phyloP scores from a whole-genome alignment of 1,284 basidiomycete species.

The Kwoniella shivajii region DNA sequence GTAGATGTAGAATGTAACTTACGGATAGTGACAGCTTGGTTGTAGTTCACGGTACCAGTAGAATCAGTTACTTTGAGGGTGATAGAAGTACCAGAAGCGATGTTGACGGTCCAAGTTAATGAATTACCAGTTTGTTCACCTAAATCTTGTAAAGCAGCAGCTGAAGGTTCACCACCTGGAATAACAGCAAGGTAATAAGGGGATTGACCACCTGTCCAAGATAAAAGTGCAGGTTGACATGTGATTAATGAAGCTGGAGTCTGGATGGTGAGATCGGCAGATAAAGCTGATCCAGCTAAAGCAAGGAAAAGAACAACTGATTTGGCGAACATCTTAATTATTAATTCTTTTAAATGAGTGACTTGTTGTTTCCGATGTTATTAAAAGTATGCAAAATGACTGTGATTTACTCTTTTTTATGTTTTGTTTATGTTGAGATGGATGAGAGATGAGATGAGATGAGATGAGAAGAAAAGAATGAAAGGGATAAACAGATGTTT shows the following conservation, averaged over 20 bases:
- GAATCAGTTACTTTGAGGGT: conserved; percentile 43
- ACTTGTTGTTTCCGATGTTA: background rate
- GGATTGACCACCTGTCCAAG: conserved; percentile 61
- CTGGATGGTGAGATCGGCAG: conserved; percentile 62
- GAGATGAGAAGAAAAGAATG: background rate
- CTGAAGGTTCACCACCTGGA: conserved; percentile 67
- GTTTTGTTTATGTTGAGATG: too few relatives aligned
- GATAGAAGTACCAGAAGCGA: conserved; percentile 57
- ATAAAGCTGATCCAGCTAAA: conserved; percentile 33
- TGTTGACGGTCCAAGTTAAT: conserved; percentile 67
- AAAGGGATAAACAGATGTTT: background rate
- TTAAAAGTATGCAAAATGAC: background rate
- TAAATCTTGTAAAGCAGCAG: conserved; percentile 58
- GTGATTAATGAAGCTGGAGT: conserved; percentile 58
- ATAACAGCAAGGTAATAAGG: conserved; percentile 71
- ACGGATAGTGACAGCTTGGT: conserved; percentile 35
- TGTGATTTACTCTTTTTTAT: too few relatives aligned
- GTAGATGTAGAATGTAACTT: conserved; percentile 8
- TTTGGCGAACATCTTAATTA: conserved; percentile 21
- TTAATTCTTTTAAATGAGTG: background rate
- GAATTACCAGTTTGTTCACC: conserved; percentile 52
- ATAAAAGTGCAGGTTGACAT: conserved; percentile 55
- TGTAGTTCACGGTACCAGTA: conserved; percentile 41
- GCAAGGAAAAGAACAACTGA: conserved; percentile 26
- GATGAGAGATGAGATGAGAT: background rate